A percentile compares a stretch with the other conserved stretches of the same genome.
Conservation (phyloP, 2,329 filamentous ascomycete genomes). For the Fusarium torulosum region DNA sequence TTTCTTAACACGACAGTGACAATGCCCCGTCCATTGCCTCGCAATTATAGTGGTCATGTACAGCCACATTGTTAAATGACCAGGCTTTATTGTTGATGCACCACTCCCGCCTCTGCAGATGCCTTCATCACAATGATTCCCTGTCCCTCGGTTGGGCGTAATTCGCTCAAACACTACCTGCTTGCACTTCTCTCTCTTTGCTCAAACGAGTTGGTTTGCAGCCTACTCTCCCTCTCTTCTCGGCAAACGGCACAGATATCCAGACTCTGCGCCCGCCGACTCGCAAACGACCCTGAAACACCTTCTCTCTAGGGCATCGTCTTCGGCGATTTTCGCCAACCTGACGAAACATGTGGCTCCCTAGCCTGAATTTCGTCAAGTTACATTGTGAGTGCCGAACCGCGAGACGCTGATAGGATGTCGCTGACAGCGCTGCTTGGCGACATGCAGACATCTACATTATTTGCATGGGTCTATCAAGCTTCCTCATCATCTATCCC, state of each 20-base stretch:
- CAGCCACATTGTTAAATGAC: slow-evolving; percentile 20
- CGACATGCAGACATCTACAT: slow-evolving; percentile 44
- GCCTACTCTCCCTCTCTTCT: slow-evolving; percentile 9
- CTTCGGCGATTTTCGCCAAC: slow-evolving; percentile 20
- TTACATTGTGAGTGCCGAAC: slow-evolving; percentile 44
- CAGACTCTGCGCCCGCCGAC: slow-evolving; percentile 8
- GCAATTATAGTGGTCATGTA: slow-evolving; percentile 12
- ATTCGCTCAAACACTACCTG: slow-evolving; percentile 39
- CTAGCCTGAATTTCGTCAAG: slow-evolving; percentile 46
- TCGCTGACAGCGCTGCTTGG: slow-evolving; percentile 18
- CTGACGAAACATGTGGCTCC: slow-evolving; percentile 41
- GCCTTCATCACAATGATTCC: slow-evolving; percentile 20
- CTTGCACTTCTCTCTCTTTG: slow-evolving; percentile 10
- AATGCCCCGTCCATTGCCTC: neutral
- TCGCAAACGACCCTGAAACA: slow-evolving; percentile 14
- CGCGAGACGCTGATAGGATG: slow-evolving; percentile 3
- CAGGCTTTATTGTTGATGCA: slow-evolving; percentile 18
- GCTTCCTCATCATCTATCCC: slow-evolving; percentile 41
- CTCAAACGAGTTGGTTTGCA: slow-evolving; percentile 26
- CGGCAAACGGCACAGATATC: slow-evolving; percentile 31
- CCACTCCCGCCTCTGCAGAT: slow-evolving; percentile 24
- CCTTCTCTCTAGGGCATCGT: slow-evolving; percentile 7
- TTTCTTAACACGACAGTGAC: slow-evolving; percentile 20
- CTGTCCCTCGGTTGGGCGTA: slow-evolving; percentile 23
- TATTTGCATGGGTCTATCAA: slow-evolving; percentile 41